phyloP scores from a whole-genome alignment of 2,329 filamentous ascomycete species.

The Fusarium chlamydosporum region DNA sequence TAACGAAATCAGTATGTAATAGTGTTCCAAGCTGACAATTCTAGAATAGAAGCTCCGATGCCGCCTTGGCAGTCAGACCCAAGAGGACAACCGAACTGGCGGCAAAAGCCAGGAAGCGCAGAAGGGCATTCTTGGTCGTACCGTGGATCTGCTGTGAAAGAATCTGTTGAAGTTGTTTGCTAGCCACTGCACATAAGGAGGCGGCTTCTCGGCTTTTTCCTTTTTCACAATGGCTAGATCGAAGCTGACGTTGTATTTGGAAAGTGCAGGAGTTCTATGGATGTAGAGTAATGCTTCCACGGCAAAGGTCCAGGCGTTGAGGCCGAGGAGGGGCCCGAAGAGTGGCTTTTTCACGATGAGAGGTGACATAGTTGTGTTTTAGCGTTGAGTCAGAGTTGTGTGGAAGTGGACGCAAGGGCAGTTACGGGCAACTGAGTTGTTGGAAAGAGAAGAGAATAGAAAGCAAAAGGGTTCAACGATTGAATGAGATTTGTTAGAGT shows the following conservation, averaged over 20 bases:
- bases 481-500: too few relatives aligned
- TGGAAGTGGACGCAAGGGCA: too few relatives aligned
- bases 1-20: too few relatives aligned
- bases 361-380: neutral
- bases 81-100: neutral
- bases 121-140: neutral
- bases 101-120: neutral
- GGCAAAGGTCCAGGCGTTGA: neutral
- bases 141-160: conserved; percentile 3
- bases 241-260: conserved; percentile 1
- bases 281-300: neutral
- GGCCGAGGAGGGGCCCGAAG: neutral
- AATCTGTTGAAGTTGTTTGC: conserved; percentile 2
- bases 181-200: neutral
- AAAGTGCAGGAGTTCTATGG: neutral
- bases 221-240: neutral
- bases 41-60: neutral
- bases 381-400: too few relatives aligned
- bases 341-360: neutral
- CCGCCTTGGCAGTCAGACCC: neutral
- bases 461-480: too few relatives aligned
- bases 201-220: conserved; percentile 2
- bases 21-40: neutral
- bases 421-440: too few relatives aligned
- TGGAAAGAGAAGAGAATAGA: too few relatives aligned